Conservation (phyloP, 371 early-diverging fungal genomes). For the Mucor sp. region DNA sequence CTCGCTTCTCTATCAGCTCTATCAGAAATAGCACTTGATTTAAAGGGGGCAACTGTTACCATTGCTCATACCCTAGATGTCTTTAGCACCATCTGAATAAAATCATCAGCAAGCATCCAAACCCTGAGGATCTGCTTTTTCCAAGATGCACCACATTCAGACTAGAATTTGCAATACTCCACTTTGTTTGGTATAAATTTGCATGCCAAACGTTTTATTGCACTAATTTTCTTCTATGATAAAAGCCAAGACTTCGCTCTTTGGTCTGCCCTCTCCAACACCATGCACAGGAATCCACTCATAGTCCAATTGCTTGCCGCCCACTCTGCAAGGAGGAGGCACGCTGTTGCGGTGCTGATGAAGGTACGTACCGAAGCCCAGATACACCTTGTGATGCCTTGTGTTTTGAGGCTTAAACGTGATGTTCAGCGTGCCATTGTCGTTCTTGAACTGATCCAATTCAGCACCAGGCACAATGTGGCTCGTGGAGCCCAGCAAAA, state of each 20-base stretch:
- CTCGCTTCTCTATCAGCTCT: too few species aligned
- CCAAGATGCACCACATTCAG: too few species aligned
- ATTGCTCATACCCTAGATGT: too few species aligned
- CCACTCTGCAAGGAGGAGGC: conserved; percentile 24
- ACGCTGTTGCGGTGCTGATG: conserved; percentile 7
- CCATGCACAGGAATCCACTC: conserved; percentile 31
- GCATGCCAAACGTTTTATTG: too few species aligned
- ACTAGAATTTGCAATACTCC: too few species aligned
- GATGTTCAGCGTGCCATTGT: background rate
- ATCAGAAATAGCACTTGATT: too few species aligned
- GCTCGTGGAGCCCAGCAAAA: conserved; percentile 41
- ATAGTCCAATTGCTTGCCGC: conserved; percentile 22
- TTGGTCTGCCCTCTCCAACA: conserved; percentile 25
- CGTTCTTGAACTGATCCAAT: conserved; percentile 13
- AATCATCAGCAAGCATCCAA: too few species aligned
- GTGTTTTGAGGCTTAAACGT: conserved; percentile 23
- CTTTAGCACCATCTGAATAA: too few species aligned
- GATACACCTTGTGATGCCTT: conserved; percentile 29
- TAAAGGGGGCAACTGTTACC: too few species aligned
- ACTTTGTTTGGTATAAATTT: too few species aligned
- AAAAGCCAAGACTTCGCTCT: conserved; percentile 28
- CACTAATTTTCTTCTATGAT: conserved; percentile 10
- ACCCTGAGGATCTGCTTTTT: too few species aligned
- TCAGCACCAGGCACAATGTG: conserved; percentile 55
- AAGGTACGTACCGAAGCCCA: conserved; percentile 31